A percentile compares a stretch with the other conserved stretches of the same genome.
These are phyloP conservation scores for Trichoderma afroharzianum DNA, from an alignment of 2,329 filamentous ascomycete genomes.

Conservation along the genomic window DNA sequence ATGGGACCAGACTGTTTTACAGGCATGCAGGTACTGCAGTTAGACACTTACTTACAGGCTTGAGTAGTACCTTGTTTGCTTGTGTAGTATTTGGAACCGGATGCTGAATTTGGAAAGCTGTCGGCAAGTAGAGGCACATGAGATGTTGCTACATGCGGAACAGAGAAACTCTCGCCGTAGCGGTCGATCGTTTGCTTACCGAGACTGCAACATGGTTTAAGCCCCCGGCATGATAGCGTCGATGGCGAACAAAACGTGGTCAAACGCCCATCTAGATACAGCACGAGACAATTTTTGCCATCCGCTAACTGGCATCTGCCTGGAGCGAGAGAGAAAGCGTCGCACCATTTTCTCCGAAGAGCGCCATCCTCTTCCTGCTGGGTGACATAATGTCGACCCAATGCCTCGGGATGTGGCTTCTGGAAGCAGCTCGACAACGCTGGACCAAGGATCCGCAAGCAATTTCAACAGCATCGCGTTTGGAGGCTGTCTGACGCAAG, in stretches of 20 bases:
- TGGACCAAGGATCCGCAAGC: not conserved
- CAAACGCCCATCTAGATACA: not conserved
- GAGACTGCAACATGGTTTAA: not conserved
- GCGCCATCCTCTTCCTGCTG: not conserved
- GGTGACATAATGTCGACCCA: constrained; percentile 10
- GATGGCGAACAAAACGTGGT: not conserved
- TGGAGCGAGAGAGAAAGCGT: not conserved
- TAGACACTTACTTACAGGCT: not conserved
- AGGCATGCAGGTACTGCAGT: not conserved
- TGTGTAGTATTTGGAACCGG: not conserved
- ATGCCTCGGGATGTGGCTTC: constrained; percentile 3
- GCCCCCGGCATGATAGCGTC: not conserved
- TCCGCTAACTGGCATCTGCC: not conserved
- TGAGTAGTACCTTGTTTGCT: not conserved
- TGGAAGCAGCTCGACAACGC: not conserved
- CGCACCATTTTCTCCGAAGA: not conserved
- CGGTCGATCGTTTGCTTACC: not conserved
- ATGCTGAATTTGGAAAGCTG: not conserved
- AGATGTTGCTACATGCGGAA: not conserved
- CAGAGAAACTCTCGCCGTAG: not conserved
- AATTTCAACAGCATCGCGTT: not conserved
- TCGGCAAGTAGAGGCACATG: not conserved
- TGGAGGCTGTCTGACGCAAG: not conserved
- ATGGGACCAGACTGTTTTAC: not conserved
- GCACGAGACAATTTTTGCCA: not conserved